phyloP scores from a whole-genome alignment of 495 filamentous ascomycete genomes.

The Annulohypoxylon moriforme region DNA sequence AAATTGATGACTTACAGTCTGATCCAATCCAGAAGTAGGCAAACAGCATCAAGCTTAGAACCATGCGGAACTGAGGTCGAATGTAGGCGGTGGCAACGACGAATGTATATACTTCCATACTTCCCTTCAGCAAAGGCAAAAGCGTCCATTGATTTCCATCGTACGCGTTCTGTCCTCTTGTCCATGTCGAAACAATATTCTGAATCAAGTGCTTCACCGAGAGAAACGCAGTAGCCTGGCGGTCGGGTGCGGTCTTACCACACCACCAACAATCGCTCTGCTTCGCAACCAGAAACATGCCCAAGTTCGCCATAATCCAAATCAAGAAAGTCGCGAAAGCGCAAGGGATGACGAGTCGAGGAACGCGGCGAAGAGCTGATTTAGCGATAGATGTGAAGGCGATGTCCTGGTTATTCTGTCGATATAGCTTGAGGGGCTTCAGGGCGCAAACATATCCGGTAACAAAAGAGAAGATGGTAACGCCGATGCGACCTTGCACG shows the following conservation, averaged over 20 bases:
- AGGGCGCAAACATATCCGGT: slow-evolving; percentile 76
- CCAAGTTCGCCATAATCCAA: slow-evolving; percentile 67
- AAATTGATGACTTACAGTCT: slow-evolving; percentile 53
- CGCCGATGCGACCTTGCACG: slow-evolving; percentile 72
- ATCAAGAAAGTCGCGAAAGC: slow-evolving; percentile 68
- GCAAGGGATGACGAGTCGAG: slow-evolving; percentile 70
- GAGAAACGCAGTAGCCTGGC: slow-evolving; percentile 47
- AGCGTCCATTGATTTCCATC: slow-evolving; percentile 76
- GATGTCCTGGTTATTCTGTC: slow-evolving; percentile 63
- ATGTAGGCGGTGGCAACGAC: slow-evolving; percentile 67
- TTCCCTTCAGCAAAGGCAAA: slow-evolving; percentile 69
- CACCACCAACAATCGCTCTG: slow-evolving; percentile 70
- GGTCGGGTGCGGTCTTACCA: slow-evolving; percentile 64
- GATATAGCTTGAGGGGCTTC: slow-evolving; percentile 70
- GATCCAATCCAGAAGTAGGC: slow-evolving; percentile 65
- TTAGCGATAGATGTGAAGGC: slow-evolving; percentile 68
- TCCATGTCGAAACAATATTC: slow-evolving; percentile 68
- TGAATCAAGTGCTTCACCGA: slow-evolving; percentile 54
- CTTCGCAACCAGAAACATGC: slow-evolving; percentile 68
- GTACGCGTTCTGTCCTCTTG: slow-evolving; percentile 67
- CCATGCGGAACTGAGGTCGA: slow-evolving; percentile 66
- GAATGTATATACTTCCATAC: slow-evolving; percentile 70
- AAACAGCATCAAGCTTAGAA: slow-evolving; percentile 61
- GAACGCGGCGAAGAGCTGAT: slow-evolving; percentile 72
- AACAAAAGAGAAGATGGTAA: slow-evolving; percentile 74